Conservation (phyloP, 257 asterid genomes). For the Forsythia viridissima region DNA sequence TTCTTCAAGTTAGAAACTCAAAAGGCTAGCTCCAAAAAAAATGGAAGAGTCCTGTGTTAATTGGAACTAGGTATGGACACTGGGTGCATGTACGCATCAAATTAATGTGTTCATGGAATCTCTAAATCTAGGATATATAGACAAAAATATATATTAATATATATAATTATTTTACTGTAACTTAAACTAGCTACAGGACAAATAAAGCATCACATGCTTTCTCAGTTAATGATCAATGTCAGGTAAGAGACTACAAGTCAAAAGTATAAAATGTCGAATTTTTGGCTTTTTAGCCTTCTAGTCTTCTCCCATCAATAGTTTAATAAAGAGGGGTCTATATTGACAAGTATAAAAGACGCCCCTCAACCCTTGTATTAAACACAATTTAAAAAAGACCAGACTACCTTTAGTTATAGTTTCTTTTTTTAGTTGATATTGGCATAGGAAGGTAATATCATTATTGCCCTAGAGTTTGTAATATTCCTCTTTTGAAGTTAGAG, state of each 20-base stretch:
- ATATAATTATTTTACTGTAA: background rate
- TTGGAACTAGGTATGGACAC: conserved; percentile 3
- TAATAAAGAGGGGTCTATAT: no score
- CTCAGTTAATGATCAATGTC: background rate
- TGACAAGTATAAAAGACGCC: no score
- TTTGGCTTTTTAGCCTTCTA: no score
- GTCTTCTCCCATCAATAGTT: no score
- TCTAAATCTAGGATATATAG: conserved; percentile 11
- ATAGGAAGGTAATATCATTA: no score
- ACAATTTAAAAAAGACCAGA: no score
- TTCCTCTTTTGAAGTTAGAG: no score
- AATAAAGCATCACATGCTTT: background rate
- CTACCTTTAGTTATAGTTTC: no score
- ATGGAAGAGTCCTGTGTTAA: background rate
- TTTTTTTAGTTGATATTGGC: no score
- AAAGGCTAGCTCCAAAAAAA: background rate
- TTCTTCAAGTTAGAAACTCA: conserved; percentile 8
- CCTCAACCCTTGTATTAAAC: no score
- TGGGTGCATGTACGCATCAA: conserved; percentile 2
- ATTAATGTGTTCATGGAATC: background rate
- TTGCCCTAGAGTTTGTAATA: no score
- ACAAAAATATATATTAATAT: background rate
- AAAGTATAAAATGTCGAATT: no score
- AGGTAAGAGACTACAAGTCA: background rate
- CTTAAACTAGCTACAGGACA: background rate